Base-by-base conservation (phyloP, 176 grass and related monocot genomes). In the Oryza glaberrima region DNA sequence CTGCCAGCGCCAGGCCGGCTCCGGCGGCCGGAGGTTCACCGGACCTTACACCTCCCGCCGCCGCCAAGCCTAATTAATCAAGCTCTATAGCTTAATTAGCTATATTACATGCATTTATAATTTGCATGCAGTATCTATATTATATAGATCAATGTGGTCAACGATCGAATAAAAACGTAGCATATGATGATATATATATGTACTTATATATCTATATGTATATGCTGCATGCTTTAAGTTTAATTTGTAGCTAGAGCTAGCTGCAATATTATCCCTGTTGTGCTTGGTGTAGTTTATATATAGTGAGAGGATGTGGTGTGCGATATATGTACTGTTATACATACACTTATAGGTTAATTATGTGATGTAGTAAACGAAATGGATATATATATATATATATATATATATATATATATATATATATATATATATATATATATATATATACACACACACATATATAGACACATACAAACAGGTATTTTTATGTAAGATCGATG, bases 1-100 rank as follows among this genome's bases (percentile, higher is more conserved):
- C 78, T 97, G 88, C 86, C 95, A 97, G 86, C 89, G 95, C 72
- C 88, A 89, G 58, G 48, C 40, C 28, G 95, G 95, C 73, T 83
- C 92, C 72, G 95, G 95, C n/a, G 95, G 95, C 3, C 82, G 84
- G 40, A 87, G 85, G 77, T 94, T 92, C 81, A 84, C 85, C 70
- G 89, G 88, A 0, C 69, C 84, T 4, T 90, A 86, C 69, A 83
- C 84, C 36, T 71, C 23, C 73, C 52, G 79, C 67, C 17, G 78
- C 26, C 83, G 44, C n/a, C 19, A 75, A 47, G 0, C 45, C 6
- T 79, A 30, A 38, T 5, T 32, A 32, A 32, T 32, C 30, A 3
- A 32, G 30, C 30, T 32, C 36, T 38, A 38, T 38, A 36, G 34
- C 34, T 26, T 26, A 26, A 26, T 26, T 34, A 34, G 32, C 32